Evolutionary conservation across 352 stramenopile species (phyloP).

Genomic region (Phytophthora fragariae): DNA sequence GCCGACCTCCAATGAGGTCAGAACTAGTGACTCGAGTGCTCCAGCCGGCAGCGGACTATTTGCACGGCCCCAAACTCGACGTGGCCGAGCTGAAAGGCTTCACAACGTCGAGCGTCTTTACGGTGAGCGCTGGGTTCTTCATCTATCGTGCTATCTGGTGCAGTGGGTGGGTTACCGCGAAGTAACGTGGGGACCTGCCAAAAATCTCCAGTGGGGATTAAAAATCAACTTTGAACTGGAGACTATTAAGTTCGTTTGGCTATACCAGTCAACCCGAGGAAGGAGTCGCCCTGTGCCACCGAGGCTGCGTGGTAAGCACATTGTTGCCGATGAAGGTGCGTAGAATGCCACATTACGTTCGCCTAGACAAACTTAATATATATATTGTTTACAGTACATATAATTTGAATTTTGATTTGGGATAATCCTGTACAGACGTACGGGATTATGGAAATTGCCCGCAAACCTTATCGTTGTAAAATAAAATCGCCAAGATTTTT

Average conservation of each 20-base stretch:
- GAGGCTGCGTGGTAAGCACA: too few relatives aligned
- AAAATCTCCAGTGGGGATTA: too few relatives aligned
- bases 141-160: background rate
- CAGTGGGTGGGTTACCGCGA: background rate
- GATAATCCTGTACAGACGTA: background rate
- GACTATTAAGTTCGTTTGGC: too few relatives aligned
- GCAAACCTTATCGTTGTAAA: too few relatives aligned
- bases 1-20: too few relatives aligned
- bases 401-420: background rate
- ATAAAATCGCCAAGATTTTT: too few relatives aligned
- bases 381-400: conserved; percentile 1
- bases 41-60: background rate
- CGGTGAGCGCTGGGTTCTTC: background rate
- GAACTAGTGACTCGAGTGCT: too few relatives aligned
- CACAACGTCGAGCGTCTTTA: background rate
- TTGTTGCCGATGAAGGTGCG: background rate
- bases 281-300: too few relatives aligned
- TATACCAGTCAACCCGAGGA: too few relatives aligned
- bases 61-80: background rate
- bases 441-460: conserved; percentile 2
- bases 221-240: too few relatives aligned
- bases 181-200: too few relatives aligned
- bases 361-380: background rate
- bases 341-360: background rate
- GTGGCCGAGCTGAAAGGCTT: background rate